Evolutionary conservation across 352 stramenopile genomes (phyloP).

Genomic region (Pythium apleroticum): DNA sequence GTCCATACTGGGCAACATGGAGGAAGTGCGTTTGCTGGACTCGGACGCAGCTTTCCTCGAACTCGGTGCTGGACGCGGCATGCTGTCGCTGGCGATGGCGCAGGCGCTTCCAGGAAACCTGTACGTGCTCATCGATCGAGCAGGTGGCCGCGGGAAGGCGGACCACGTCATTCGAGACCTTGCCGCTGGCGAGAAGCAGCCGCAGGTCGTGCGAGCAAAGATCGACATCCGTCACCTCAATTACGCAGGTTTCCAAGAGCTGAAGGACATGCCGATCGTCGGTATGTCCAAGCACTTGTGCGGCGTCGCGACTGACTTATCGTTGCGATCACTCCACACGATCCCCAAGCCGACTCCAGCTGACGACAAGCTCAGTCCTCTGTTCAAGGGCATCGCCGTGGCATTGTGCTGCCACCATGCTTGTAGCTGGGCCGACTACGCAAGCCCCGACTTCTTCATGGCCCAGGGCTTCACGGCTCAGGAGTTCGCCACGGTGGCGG

Average conservation of each 20-base stretch:
- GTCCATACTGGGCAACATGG: constrained; percentile 83
- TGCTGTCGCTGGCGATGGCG: constrained; percentile 77
- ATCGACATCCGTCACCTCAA: constrained; percentile 88
- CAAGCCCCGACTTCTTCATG: constrained; percentile 60
- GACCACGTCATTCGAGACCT: constrained; percentile 59
- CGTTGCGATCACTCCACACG: constrained; percentile 66
- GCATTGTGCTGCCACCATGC: constrained; percentile 83
- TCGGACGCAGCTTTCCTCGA: constrained; percentile 56
- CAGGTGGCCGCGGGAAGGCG: constrained; percentile 69
- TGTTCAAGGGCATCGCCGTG: constrained; percentile 60
- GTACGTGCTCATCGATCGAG: constrained; percentile 79
- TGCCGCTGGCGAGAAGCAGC: constrained; percentile 22
- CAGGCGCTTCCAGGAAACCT: constrained; percentile 59
- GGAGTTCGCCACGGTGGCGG: constrained; percentile 62
- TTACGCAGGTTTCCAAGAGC: constrained; percentile 60
- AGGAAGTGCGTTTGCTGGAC: constrained; percentile 49
- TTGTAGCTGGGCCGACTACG: constrained; percentile 74
- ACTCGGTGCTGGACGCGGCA: constrained; percentile 70
- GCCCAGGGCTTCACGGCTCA: constrained; percentile 48
- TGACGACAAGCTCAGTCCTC: constrained; percentile 25
- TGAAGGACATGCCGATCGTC: constrained; percentile 50
- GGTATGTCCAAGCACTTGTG: constrained; percentile 88
- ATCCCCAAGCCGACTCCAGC: constrained; percentile 27
- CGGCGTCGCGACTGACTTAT: constrained; percentile 79
- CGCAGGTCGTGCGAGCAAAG: constrained; percentile 58